Base-by-base conservation (phyloP, 495 filamentous ascomycete genomes). In the Chaetomium tenue region DNA sequence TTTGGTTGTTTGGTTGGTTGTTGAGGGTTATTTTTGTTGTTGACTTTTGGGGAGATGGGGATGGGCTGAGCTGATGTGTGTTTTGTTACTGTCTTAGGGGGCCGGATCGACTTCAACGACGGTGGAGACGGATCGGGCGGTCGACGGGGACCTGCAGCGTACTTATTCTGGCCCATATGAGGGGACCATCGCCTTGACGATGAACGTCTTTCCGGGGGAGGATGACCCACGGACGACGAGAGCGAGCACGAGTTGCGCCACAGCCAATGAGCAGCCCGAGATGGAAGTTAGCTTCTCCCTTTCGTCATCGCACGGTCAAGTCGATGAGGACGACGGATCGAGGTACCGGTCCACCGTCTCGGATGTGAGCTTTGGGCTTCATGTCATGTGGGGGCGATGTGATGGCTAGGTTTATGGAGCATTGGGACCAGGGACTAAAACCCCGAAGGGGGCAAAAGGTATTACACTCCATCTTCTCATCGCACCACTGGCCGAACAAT, bases 161-260 rank as follows among this genome's bases (percentile, higher is more conserved):
- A 40, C 5, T n/a, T 57, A 39, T 25, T 20, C 20, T 4, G 40
- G 22, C 5, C 22, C 8, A 1, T 60, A 60, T 7, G 25, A 16
- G 8, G 57, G 23, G 7, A 25, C 16, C 3, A 48, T 60, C 15
- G 30, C 28, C 28, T 23, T 48, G 5, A 47, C 23, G 2, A n/a
- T 48, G 40, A 48, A 60, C 11, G 40, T 60, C 5, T 28, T 47
- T 16, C 42, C 57, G 13, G 23, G 6, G 25, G 20, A 23, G 3
- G 54, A 22, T 40, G 22, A 13, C n/a, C 26, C 54, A 18, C 54
- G 54, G 30, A 40, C 54, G 33, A 40, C 54, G 18, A 22, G 30
- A 5, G 54, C 18, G 6, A 39, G 20, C 33, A 57, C 57, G 57
- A 60, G 40, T 2, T 60, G 57, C 33, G 40, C 52, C 22, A 57